Conservation (phyloP, 2,329 filamentous ascomycete species). For the Penicillium sp. region DNA sequence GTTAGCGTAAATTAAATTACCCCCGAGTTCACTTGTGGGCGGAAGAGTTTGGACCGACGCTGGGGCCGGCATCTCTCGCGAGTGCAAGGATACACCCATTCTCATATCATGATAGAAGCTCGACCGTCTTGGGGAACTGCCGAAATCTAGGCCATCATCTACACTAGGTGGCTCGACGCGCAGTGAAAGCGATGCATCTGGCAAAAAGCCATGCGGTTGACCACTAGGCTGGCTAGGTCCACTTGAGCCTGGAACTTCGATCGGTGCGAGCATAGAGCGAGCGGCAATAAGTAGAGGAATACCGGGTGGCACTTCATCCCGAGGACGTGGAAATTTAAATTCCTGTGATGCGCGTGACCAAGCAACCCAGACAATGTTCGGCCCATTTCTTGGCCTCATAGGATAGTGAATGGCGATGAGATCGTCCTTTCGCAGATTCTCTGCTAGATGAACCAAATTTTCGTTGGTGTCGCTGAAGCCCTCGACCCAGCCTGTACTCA, state of each 20-base stretch:
- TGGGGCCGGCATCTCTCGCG: not conserved
- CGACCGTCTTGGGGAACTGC: not conserved
- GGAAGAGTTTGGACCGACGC: not conserved
- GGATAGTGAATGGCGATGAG: slow-evolving; percentile 34
- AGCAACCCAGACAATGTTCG: slow-evolving; percentile 27
- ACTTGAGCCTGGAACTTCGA: not conserved
- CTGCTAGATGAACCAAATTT: slow-evolving; percentile 27
- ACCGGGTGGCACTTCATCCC: not conserved
- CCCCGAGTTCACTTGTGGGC: not conserved
- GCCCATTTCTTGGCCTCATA: not conserved
- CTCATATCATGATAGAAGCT: not conserved
- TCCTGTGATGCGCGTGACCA: slow-evolving; percentile 29
- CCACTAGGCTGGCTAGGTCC: not conserved
- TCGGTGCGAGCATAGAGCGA: slow-evolving; percentile 11
- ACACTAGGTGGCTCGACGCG: not conserved
- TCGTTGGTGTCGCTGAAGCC: slow-evolving; percentile 35
- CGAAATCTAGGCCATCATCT: not conserved
- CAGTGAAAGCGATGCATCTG: not conserved
- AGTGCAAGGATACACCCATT: not conserved
- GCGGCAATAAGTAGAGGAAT: slow-evolving; percentile 26
- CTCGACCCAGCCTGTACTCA: slow-evolving; percentile 36
- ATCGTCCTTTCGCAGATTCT: slow-evolving; percentile 27
- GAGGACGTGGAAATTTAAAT: slow-evolving; percentile 23
- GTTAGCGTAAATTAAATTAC: not conserved
- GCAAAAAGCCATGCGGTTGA: not conserved